These are phyloP conservation scores for Boletus bicolor DNA, from an alignment of 768 basidiomycete species.

Conservation along the genomic window DNA sequence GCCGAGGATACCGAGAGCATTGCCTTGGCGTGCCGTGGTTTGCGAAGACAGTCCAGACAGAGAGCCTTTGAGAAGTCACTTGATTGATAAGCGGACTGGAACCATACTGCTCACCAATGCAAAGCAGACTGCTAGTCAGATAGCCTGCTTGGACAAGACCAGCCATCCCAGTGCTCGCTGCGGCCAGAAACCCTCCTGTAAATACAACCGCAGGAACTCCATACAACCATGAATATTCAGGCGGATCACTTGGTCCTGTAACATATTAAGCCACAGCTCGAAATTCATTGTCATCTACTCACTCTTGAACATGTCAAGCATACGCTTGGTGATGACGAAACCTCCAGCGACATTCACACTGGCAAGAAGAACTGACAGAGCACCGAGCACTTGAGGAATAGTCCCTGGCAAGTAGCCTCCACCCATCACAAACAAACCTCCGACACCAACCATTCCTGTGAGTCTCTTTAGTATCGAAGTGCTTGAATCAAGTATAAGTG, in stretches of 20 bases:
- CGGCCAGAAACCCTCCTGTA: conserved; percentile 77
- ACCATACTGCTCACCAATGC: conserved; percentile 56
- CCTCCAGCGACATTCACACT: conserved; percentile 88
- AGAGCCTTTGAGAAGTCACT: conserved; percentile 47
- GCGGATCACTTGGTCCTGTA: conserved; percentile 76
- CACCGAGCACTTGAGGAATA: conserved; percentile 74
- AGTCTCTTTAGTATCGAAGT: neutral
- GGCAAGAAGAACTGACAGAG: conserved; percentile 80
- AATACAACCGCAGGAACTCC: conserved; percentile 77
- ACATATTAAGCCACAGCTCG: conserved; percentile 1
- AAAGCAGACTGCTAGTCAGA: conserved; percentile 78
- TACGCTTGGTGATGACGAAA: conserved; percentile 86
- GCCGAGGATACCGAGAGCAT: conserved; percentile 82
- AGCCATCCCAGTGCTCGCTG: conserved; percentile 79
- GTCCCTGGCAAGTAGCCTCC: conserved; percentile 82
- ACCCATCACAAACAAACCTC: conserved; percentile 89
- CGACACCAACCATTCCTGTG: conserved; percentile 71
- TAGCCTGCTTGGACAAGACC: conserved; percentile 90
- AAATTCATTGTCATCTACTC: conserved; percentile 15
- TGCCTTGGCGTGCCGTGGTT: conserved; percentile 82
- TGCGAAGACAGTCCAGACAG: conserved; percentile 79
- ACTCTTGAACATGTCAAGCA: conserved; percentile 94
- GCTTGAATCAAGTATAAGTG: conserved; percentile 6
- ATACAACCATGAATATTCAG: conserved; percentile 85
- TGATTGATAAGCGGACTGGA: neutral